Conservation (phyloP, 2,329 filamentous ascomycete species). For the Alternaria sp. region DNA sequence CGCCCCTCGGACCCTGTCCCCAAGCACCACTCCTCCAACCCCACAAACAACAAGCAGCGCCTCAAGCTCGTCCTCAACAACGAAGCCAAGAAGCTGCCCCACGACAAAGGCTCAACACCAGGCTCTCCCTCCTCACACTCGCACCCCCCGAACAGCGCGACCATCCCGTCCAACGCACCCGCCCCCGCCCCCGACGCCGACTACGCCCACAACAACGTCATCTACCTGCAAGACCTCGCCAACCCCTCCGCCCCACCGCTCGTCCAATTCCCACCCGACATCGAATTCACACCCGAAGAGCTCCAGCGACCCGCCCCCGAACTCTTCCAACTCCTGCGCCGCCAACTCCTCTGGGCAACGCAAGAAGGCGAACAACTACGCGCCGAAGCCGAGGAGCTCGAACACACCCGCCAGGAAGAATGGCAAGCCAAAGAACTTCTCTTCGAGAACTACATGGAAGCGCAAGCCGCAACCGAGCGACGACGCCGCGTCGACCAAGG, state of each 20-base stretch:
- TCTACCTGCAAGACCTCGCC: conserved; percentile 65
- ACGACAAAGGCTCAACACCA: conserved; percentile 44
- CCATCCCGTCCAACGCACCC: conserved; percentile 17
- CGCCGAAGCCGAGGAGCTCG: conserved; percentile 69
- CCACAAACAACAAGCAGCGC: conserved; percentile 55
- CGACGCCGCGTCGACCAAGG: conserved; percentile 44
- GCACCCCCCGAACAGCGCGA: conserved; percentile 32
- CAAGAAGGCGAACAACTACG: conserved; percentile 69
- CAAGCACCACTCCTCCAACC: conserved; percentile 63
- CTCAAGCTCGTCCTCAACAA: conserved; percentile 53
- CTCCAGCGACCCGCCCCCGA: conserved; percentile 69
- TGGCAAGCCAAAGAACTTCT: conserved; percentile 83
- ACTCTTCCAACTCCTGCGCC: conserved; percentile 67
- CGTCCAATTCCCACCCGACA: conserved; percentile 61
- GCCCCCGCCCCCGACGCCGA: conserved; percentile 37
- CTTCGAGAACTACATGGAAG: conserved; percentile 76
- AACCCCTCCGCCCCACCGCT: conserved; percentile 63
- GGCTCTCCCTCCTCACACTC: conserved; percentile 42
- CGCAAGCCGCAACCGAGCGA: conserved; percentile 60
- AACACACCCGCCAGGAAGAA: conserved; percentile 71
- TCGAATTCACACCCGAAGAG: conserved; percentile 70
- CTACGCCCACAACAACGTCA: conserved; percentile 63
- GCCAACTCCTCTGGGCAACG: conserved; percentile 75
- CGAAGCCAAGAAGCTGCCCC: conserved; percentile 33
- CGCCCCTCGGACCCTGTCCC: conserved; percentile 76